Percentiles rank a stretch among this genome's conserved stretches.
Evolutionary conservation across 495 filamentous ascomycete genomes (phyloP).

Genomic region (Penicillium parvum): DNA sequence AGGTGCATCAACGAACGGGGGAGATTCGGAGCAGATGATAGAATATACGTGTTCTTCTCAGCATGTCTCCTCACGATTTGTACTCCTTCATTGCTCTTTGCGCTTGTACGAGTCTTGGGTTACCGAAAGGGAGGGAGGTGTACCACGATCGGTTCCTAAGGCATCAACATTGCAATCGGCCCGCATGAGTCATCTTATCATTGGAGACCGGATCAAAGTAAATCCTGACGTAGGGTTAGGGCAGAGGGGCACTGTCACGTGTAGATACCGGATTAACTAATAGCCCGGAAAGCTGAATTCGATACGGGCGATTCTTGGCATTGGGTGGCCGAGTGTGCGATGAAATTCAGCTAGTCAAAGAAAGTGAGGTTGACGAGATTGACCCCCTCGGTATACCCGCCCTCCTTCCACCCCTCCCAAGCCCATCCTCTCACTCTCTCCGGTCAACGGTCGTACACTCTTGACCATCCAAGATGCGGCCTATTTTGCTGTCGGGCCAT

Average conservation of each 20-base stretch:
- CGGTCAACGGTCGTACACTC: slow-evolving; percentile 17
- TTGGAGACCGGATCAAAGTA: background rate
- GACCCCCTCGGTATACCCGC: slow-evolving; percentile 38
- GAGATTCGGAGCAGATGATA: background rate
- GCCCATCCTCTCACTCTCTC: slow-evolving; percentile 17
- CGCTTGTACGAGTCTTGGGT: background rate
- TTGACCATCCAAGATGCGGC: slow-evolving; percentile 64
- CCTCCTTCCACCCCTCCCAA: slow-evolving; percentile 27
- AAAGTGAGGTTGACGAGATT: slow-evolving; percentile 37
- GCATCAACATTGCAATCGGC: background rate
- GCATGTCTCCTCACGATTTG: background rate
- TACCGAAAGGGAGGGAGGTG: background rate
- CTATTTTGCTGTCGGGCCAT: slow-evolving; percentile 92
- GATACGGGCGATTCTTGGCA: slow-evolving; percentile 37
- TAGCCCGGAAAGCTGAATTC: slow-evolving; percentile 24
- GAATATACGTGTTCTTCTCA: background rate
- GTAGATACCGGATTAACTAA: slow-evolving; percentile 29
- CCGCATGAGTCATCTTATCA: slow-evolving; percentile 4
- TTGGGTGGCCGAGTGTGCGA: slow-evolving; percentile 42
- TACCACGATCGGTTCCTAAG: slow-evolving; percentile 7
- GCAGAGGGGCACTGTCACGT: slow-evolving; percentile 30
- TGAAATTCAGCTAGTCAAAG: slow-evolving; percentile 45
- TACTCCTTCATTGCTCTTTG: slow-evolving; percentile 2
- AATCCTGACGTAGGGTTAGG: slow-evolving; percentile 20
- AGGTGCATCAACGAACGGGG: slow-evolving; percentile 1